Evolutionary conservation across 768 basidiomycete genomes (phyloP).

Genomic region (Russula sp.): DNA sequence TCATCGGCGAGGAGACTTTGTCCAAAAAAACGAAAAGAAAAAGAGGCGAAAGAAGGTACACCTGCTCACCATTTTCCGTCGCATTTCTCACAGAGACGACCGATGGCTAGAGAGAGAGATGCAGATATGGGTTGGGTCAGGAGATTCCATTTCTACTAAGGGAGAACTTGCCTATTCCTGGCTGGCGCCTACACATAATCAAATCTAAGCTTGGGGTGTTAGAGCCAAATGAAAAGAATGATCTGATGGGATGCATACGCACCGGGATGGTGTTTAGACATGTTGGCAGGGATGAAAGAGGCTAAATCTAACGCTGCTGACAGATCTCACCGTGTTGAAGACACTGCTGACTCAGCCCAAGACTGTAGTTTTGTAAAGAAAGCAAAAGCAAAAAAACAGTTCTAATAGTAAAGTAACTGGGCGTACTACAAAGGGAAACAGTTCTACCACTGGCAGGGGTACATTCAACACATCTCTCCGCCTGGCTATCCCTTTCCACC

Average conservation of each 20-base stretch:
- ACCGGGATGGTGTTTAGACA: slow-evolving; percentile 35
- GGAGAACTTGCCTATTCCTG: slow-evolving; percentile 75
- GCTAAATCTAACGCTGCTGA: background rate
- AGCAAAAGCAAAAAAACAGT: background rate
- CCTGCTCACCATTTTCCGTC: slow-evolving; percentile 92
- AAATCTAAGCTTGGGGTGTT: slow-evolving; percentile 50
- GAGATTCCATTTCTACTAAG: background rate
- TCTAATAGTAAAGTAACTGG: background rate
- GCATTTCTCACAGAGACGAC: slow-evolving; percentile 96
- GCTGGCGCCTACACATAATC: slow-evolving; percentile 96
- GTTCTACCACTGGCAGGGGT: background rate
- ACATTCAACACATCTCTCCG: background rate
- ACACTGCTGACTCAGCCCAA: slow-evolving; percentile 8
- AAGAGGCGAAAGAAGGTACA: background rate
- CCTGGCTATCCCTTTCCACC: slow-evolving; percentile 35
- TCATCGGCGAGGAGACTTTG: background rate
- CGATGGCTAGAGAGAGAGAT: slow-evolving; percentile 59
- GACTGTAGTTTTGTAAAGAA: no score
- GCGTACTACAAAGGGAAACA: slow-evolving; percentile 7
- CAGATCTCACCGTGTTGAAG: background rate
- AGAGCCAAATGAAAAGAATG: background rate
- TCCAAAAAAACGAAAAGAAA: no score
- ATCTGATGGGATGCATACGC: background rate
- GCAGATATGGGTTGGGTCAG: slow-evolving; percentile 1
- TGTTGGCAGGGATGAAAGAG: slow-evolving; percentile 14